Conservation (phyloP, 805 yeast species). For the Saturnispora galanensis region DNA sequence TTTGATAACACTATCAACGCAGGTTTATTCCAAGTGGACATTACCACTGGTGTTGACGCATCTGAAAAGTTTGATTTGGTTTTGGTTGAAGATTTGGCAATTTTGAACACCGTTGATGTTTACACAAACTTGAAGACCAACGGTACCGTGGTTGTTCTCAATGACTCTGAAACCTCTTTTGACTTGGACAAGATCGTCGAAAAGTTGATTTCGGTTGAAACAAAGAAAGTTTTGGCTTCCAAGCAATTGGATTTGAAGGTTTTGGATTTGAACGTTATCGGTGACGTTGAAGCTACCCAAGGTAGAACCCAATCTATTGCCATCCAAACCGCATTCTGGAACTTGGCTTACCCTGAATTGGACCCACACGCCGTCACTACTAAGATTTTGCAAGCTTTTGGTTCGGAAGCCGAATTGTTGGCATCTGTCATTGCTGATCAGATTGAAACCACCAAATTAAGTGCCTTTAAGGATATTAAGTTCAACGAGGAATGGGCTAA, state of each 20-base stretch:
- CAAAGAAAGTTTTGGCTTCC: slow-evolving; percentile 43
- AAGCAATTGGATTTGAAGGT: slow-evolving; percentile 45
- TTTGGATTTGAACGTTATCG: slow-evolving; percentile 53
- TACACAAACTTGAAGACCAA: slow-evolving; percentile 46
- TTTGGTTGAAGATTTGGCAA: slow-evolving; percentile 48
- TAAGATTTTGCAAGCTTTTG: slow-evolving; percentile 71
- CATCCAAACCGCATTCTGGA: slow-evolving; percentile 76
- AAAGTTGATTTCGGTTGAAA: slow-evolving; percentile 40
- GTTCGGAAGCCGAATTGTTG: slow-evolving; percentile 70
- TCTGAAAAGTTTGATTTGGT: slow-evolving; percentile 54
- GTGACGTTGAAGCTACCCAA: slow-evolving; percentile 59
- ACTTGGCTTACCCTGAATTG: slow-evolving; percentile 49
- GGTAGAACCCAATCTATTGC: slow-evolving; percentile 72
- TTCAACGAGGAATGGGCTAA: slow-evolving; percentile 24
- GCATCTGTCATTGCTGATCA: slow-evolving; percentile 61
- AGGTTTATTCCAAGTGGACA: slow-evolving; percentile 66
- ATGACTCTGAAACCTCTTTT: slow-evolving; percentile 27
- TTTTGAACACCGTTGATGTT: slow-evolving; percentile 53
- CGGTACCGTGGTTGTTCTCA: slow-evolving; percentile 44
- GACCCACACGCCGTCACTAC: slow-evolving; percentile 56
- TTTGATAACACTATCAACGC: slow-evolving; percentile 66
- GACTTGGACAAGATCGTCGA: slow-evolving; percentile 38
- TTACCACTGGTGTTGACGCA: slow-evolving; percentile 27
- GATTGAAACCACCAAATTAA: slow-evolving; percentile 45
- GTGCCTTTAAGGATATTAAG: slow-evolving; percentile 34